Conservation (phyloP, 164 flowering plant species). For the Vitis rotundifolia region DNA sequence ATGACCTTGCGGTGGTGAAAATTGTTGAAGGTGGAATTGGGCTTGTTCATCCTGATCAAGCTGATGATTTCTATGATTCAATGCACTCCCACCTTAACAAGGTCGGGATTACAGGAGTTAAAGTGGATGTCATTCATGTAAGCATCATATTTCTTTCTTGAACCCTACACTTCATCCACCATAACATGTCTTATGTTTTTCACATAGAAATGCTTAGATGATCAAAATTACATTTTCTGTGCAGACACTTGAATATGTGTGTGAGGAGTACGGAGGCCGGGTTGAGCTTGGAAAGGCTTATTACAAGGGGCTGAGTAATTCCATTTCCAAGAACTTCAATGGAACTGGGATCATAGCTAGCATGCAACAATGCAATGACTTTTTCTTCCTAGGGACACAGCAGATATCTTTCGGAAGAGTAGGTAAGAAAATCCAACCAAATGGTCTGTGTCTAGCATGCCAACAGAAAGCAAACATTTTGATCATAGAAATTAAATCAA, state of each 20-base stretch:
- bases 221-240: neutral
- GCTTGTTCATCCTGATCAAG: conserved; percentile 75
- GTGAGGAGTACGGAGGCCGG: conserved; percentile 78
- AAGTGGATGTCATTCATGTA: conserved; percentile 89
- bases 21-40: conserved; percentile 77
- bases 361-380: conserved; percentile 94
- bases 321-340: conserved; percentile 71
- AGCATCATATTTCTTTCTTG: conserved; percentile 11
- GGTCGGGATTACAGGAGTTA: conserved; percentile 77
- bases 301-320: conserved; percentile 61
- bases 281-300: conserved; percentile 81
- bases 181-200: too few species aligned
- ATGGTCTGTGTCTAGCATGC: neutral
- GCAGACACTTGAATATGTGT: conserved; percentile 71
- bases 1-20: conserved; percentile 75
- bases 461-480: neutral
- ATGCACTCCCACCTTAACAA: conserved; percentile 78
- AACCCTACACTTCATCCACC: neutral
- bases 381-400: conserved; percentile 81
- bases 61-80: conserved; percentile 64
- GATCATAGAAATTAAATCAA: too few species aligned
- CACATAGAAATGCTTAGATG: too few species aligned
- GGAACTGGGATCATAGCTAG: conserved; percentile 82
- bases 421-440: conserved; percentile 40
- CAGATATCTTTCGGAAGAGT: conserved; percentile 85